Evolutionary conservation across 2,329 filamentous ascomycete species (phyloP).

Genomic region (Xylariaceae sp.): DNA sequence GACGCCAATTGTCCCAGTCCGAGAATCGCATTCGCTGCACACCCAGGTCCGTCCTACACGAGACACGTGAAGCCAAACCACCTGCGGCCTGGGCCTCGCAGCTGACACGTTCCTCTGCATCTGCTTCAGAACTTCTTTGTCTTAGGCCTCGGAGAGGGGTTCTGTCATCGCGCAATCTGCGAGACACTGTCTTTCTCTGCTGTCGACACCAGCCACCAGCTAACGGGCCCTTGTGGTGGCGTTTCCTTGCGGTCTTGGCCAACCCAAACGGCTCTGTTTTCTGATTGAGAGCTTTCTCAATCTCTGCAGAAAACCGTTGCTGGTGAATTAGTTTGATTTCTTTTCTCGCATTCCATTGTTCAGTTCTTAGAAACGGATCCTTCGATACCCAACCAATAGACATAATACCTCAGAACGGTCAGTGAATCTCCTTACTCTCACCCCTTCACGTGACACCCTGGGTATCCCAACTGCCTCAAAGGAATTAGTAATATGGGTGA

Average conservation of each 20-base stretch:
- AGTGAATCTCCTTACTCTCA: slow-evolving; percentile 20
- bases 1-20: too few species aligned
- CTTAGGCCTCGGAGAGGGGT: slow-evolving; percentile 12
- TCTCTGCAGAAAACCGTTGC: slow-evolving; percentile 15
- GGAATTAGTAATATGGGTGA: too few species aligned
- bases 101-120: slow-evolving; percentile 15
- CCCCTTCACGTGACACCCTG: too few species aligned
- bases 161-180: background rate
- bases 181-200: too few species aligned
- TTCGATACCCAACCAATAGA: slow-evolving; percentile 35
- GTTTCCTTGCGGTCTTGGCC: slow-evolving; percentile 21
- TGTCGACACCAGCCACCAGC: too few species aligned
- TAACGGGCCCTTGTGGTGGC: slow-evolving; percentile 20
- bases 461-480: too few species aligned
- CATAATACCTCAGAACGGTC: slow-evolving; percentile 25
- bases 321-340: slow-evolving; percentile 8
- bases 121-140: slow-evolving; percentile 7
- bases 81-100: slow-evolving; percentile 15
- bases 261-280: slow-evolving; percentile 11
- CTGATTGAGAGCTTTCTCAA: slow-evolving; percentile 20
- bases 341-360: slow-evolving; percentile 21
- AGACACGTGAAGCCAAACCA: slow-evolving; percentile 15
- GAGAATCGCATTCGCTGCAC: slow-evolving; percentile 15
- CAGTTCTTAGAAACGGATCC: slow-evolving; percentile 28
- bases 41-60: slow-evolving; percentile 10